These are phyloP conservation scores for Limonium bicolor DNA, from an alignment of 148 eudicot species.

Conservation along the genomic window DNA sequence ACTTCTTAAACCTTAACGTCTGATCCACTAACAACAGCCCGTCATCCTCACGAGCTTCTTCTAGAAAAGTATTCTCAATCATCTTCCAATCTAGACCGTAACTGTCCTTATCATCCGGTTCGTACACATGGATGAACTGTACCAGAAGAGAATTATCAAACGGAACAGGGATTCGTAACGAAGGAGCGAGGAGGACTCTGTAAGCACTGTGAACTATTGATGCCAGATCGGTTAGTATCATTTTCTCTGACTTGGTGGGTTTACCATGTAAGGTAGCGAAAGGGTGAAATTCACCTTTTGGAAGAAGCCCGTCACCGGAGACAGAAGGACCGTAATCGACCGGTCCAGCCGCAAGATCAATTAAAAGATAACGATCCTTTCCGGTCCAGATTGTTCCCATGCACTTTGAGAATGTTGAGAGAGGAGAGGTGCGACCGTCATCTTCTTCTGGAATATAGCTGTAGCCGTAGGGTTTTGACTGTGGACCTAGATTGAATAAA, in stretches of 20 bases:
- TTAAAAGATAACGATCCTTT: conserved; percentile 51
- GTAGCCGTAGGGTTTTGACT: conserved; percentile 50
- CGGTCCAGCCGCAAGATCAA: conserved; percentile 76
- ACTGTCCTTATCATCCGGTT: conserved; percentile 12
- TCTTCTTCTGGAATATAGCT: conserved; percentile 23
- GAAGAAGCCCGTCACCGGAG: conserved; percentile 77
- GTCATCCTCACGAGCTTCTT: conserved; percentile 39
- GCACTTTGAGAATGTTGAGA: conserved; percentile 42
- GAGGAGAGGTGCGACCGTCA: no score
- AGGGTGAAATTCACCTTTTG: conserved; percentile 67
- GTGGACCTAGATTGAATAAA: conserved; percentile 40
- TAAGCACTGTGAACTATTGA: conserved; percentile 74
- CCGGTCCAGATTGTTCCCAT: conserved; percentile 56
- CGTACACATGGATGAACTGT: conserved; percentile 53
- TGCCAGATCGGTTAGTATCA: conserved; percentile 52
- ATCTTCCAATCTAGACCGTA: conserved; percentile 51
- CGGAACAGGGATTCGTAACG: conserved; percentile 72
- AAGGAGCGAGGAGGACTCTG: conserved; percentile 64
- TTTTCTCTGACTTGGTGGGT: conserved; percentile 52
- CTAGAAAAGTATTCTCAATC: conserved; percentile 49
- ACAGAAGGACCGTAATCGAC: conserved; percentile 82
- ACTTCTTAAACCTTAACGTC: conserved; percentile 45
- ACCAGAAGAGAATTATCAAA: conserved; percentile 53
- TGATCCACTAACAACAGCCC: conserved; percentile 64
- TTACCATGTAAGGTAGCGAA: conserved; percentile 50